Conservation (phyloP, 2,329 filamentous ascomycete species). For the Xylaria sp. region DNA sequence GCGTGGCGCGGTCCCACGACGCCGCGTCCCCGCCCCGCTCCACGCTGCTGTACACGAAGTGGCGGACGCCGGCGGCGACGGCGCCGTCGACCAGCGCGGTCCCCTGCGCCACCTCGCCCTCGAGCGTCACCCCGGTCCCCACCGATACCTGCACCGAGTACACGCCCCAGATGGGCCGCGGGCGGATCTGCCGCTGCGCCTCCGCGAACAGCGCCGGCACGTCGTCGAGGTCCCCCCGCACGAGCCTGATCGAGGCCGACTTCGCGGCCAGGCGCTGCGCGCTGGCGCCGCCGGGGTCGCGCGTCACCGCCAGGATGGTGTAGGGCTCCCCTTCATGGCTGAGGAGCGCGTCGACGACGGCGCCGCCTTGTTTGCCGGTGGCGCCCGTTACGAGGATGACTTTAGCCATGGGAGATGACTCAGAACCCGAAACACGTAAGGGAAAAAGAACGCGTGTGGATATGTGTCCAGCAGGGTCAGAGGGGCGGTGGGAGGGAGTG, state of each 20-base stretch:
- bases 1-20: constrained; percentile 54
- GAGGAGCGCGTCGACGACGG: constrained; percentile 47
- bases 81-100: constrained; percentile 61
- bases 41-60: constrained; percentile 67
- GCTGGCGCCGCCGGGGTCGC: constrained; percentile 49
- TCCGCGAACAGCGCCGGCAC: constrained; percentile 50
- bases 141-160: constrained; percentile 55
- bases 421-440: not conserved
- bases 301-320: constrained; percentile 61
- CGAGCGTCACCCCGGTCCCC: constrained; percentile 40
- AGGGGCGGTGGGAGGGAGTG: not conserved
- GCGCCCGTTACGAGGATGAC: constrained; percentile 49
- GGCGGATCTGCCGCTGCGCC: constrained; percentile 24
- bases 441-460: no score
- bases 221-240: constrained; percentile 59
- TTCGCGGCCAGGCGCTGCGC: constrained; percentile 51
- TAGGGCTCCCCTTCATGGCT: constrained; percentile 23
- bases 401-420: constrained; percentile 36
- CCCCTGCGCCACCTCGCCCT: constrained; percentile 53
- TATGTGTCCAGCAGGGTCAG: not conserved
- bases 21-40: constrained; percentile 61
- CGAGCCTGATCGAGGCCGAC: constrained; percentile 43
- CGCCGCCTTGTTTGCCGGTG: constrained; percentile 52
- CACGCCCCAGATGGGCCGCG: constrained; percentile 56
- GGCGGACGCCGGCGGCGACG: constrained; percentile 55